These are phyloP conservation scores for Scopulariopsis brevicaulis DNA, from an alignment of 2,329 filamentous ascomycete genomes.

Conservation along the genomic window DNA sequence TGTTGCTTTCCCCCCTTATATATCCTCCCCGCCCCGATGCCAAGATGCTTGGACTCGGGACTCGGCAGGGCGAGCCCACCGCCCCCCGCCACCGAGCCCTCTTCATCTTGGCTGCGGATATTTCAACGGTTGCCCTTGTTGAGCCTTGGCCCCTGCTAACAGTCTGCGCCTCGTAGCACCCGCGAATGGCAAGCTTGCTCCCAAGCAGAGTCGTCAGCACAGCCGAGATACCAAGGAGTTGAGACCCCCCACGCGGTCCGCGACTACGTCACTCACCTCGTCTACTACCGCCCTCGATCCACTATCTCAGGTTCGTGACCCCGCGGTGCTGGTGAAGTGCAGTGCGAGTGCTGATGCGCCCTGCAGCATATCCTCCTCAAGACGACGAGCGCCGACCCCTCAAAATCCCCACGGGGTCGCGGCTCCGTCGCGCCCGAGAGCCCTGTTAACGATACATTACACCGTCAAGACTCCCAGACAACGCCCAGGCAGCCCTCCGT, in stretches of 20 bases:
- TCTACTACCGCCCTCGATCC: conserved; percentile 14
- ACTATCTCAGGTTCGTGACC: conserved; percentile 14
- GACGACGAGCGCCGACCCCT: conserved; percentile 47
- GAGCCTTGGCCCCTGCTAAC: neutral
- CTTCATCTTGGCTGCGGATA: neutral
- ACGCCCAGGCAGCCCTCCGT: conserved; percentile 24
- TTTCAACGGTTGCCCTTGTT: neutral
- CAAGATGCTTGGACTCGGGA: neutral
- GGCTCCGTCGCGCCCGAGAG: conserved; percentile 33
- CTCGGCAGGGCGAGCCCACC: too few species aligned
- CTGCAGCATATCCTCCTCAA: conserved; percentile 51
- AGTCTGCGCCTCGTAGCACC: neutral
- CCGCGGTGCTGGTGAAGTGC: neutral
- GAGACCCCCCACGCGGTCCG: conserved; percentile 8
- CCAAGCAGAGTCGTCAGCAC: conserved; percentile 1
- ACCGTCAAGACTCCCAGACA: conserved; percentile 28
- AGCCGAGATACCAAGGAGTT: conserved; percentile 5
- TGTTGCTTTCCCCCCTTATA: neutral
- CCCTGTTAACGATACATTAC: conserved; percentile 27
- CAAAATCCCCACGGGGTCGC: conserved; percentile 43
- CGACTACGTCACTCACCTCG: conserved; percentile 7
- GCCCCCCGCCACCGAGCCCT: neutral
- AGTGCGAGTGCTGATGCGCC: neutral
- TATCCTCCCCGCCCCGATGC: conserved; percentile 7
- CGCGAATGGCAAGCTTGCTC: conserved; percentile 3